Base-by-base conservation (phyloP, 1,284 basidiomycete species). In the Leccinum variabile region DNA sequence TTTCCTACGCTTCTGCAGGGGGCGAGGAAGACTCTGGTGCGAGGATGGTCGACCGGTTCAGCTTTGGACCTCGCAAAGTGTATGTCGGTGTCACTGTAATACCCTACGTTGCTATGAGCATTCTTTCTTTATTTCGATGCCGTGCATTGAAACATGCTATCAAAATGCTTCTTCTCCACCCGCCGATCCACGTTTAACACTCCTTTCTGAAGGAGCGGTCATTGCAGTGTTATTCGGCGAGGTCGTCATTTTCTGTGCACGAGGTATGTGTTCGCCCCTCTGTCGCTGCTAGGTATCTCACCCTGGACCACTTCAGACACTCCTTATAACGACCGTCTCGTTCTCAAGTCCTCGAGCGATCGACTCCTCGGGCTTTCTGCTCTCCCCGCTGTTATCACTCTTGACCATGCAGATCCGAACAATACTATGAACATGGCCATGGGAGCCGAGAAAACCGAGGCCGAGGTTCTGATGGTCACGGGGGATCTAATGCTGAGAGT, bases 171-270 rank as follows among this genome's bases (percentile, higher is more conserved):
- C 84, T 54, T 84, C 85, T 50, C 86, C 87, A 4, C 88, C 87
- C 1, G 85, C 85, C 66, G 88, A 88, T 69, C 89, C 90, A 39
- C 81, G 86, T 57, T 80, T 92, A 61, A 83, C 84, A 60, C 77
- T 87, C 16, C 75, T 91, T 32, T 76, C 80, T 13, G 81, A 78
- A 22, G 89, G 87, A 32, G 77, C 81, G 33, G 69, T 90, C 8
- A 76, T 87, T 37, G 80, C 82, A 57, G 81, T 91, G 7, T 84
- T 91, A 67, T 92, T 91, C 67, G 89, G 89, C 16, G 90, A 92
- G 72, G 86, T 89, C 2, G 83, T 91, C n/a, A 85, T 87, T 6
- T 75, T 92, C 11, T 88, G 87, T 71, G 82, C 88, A 54, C 80
- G 82, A 78, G 83, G 90, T 89, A 68, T 11, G 76, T 63, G 18